Conservation (phyloP, 2,329 filamentous ascomycete genomes). For the Lachnellula cervina region DNA sequence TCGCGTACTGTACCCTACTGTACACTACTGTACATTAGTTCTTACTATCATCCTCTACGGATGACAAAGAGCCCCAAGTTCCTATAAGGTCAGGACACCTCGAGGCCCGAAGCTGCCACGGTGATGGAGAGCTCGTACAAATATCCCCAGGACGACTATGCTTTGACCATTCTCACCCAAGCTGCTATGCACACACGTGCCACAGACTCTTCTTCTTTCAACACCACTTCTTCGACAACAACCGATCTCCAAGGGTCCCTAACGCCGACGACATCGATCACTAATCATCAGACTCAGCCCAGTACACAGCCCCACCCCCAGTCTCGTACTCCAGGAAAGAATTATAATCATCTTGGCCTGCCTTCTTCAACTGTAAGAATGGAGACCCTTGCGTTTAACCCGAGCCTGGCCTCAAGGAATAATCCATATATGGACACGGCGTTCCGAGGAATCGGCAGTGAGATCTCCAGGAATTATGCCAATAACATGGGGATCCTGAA, state of each 20-base stretch:
- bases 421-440: slow-evolving; percentile 15
- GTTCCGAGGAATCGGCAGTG: slow-evolving; percentile 12
- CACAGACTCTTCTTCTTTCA: not conserved
- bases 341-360: slow-evolving; percentile 2
- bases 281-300: slow-evolving; percentile 8
- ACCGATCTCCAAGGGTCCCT: not conserved
- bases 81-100: not conserved
- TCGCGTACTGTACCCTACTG: not conserved
- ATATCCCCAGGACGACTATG: slow-evolving; percentile 22
- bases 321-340: not conserved
- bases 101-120: not conserved
- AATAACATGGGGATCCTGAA: slow-evolving; percentile 37
- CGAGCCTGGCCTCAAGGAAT: slow-evolving; percentile 3
- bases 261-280: not conserved
- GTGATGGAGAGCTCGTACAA: slow-evolving; percentile 18
- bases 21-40: not conserved
- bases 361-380: slow-evolving; percentile 12
- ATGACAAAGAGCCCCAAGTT: not conserved
- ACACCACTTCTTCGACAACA: not conserved
- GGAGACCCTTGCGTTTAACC: slow-evolving; percentile 21
- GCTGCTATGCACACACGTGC: slow-evolving; percentile 21
- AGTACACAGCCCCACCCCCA: not conserved
- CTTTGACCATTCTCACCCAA: slow-evolving; percentile 24
- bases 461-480: slow-evolving; percentile 13
- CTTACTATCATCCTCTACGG: not conserved